Conservation (phyloP, 495 filamentous ascomycete genomes). For the Bryoglossum gracile region DNA sequence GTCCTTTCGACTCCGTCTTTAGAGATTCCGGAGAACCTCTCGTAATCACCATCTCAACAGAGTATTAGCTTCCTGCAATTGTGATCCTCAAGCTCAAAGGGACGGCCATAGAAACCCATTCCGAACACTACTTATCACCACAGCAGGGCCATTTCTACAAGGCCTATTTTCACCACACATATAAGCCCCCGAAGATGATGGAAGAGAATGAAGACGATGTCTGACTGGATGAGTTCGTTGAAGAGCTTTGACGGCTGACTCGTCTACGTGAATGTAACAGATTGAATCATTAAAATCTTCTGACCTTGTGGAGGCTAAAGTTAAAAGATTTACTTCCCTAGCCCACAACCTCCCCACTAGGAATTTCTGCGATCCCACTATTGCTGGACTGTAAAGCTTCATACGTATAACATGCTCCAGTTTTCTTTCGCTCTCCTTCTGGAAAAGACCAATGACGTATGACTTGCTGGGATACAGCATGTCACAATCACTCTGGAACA, state of each 20-base stretch:
- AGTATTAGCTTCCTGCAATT: neutral
- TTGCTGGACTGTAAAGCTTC: neutral
- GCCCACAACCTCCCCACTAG: neutral
- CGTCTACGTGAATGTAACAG: neutral
- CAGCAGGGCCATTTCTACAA: neutral
- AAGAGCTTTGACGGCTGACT: neutral
- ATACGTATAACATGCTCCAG: neutral
- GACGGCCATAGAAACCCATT: slow-evolving; percentile 1
- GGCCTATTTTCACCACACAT: neutral
- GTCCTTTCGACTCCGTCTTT: neutral
- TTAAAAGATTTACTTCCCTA: neutral
- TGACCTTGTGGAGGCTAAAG: neutral
- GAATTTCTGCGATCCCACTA: neutral
- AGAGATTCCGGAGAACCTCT: neutral
- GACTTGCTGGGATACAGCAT: neutral
- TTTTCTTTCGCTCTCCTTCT: neutral
- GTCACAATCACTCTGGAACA: neutral
- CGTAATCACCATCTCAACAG: neutral
- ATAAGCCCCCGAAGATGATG: neutral
- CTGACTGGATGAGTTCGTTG: neutral
- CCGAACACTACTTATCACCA: slow-evolving; percentile 20
- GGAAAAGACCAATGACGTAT: neutral
- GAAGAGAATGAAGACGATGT: neutral
- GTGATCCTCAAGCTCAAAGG: neutral
- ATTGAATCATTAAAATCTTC: neutral